Percentiles rank a stretch among this genome's conserved stretches.
Conservation (phyloP, 257 asterid genomes). For the Scutellaria baicalensis region DNA sequence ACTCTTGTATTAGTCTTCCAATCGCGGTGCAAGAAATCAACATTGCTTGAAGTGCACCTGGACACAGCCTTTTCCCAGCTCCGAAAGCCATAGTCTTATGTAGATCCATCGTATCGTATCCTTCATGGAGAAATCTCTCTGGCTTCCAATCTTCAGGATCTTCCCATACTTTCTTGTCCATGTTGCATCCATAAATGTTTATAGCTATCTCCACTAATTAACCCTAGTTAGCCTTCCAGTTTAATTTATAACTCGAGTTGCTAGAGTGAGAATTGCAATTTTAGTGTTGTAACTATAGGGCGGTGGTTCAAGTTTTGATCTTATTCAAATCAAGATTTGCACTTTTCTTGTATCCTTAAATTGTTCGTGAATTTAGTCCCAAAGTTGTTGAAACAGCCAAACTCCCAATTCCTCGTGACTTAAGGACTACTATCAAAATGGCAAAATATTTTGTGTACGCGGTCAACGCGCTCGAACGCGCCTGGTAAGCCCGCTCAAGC, state of each 20-base stretch:
- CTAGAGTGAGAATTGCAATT: neutral
- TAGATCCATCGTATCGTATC: constrained; percentile 39
- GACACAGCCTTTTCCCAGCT: constrained; percentile 76
- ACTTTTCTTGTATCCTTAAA: too few relatives aligned
- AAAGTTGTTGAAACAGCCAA: too few relatives aligned
- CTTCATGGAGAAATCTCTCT: constrained; percentile 51
- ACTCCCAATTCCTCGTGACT: too few relatives aligned
- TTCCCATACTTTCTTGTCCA: constrained; percentile 68
- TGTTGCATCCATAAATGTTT: constrained; percentile 79
- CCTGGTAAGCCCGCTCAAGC: too few relatives aligned
- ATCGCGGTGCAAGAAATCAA: constrained; percentile 51
- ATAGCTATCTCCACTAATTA: constrained; percentile 56
- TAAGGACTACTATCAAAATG: too few relatives aligned
- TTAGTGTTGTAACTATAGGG: too few relatives aligned
- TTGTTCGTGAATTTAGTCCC: too few relatives aligned
- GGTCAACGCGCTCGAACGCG: too few relatives aligned
- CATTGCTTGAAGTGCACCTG: constrained; percentile 88
- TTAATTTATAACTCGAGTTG: neutral
- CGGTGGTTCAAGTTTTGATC: too few relatives aligned
- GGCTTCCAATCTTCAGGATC: constrained; percentile 71
- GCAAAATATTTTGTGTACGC: too few relatives aligned
- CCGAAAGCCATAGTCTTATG: constrained; percentile 85
- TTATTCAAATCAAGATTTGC: too few relatives aligned
- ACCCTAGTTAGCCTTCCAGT: constrained; percentile 26
- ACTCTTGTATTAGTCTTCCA: constrained; percentile 74